Evolutionary conservation across 805 yeast species (phyloP).

Genomic region (Candida arabinofermentans): DNA sequence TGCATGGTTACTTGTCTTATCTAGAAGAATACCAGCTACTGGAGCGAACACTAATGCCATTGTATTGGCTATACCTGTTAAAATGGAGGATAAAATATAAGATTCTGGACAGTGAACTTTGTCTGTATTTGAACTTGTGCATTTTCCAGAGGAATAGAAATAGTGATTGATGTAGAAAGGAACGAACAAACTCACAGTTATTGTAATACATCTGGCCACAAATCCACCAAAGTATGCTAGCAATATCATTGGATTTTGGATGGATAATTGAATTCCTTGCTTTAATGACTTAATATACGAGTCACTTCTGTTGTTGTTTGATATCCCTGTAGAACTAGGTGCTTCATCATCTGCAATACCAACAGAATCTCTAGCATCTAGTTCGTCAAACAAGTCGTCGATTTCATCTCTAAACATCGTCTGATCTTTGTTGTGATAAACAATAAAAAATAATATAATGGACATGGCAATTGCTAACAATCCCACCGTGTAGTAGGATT

Average conservation of each 20-base stretch:
- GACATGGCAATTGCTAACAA: constrained; percentile 36
- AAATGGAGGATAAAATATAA: constrained; percentile 59
- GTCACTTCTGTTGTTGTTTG: constrained; percentile 11
- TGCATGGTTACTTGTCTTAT: constrained; percentile 32
- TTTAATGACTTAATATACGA: constrained; percentile 39
- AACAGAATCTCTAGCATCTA: constrained; percentile 27
- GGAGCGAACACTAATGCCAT: constrained; percentile 60
- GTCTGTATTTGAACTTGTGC: constrained; percentile 34
- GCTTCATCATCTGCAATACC: constrained; percentile 12
- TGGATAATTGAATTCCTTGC: constrained; percentile 46
- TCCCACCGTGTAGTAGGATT: constrained; percentile 49
- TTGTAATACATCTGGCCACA: constrained; percentile 60
- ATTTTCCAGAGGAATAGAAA: constrained; percentile 47
- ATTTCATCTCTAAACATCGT: constrained; percentile 27
- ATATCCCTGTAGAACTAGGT: constrained; percentile 8
- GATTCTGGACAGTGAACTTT: constrained; percentile 55
- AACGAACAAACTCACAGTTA: constrained; percentile 53
- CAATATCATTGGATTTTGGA: constrained; percentile 41
- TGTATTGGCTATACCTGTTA: constrained; percentile 64
- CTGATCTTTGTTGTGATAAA: constrained; percentile 42
- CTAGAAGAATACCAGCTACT: constrained; percentile 56
- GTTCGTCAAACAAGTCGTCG: constrained; percentile 31
- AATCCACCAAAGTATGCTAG: constrained; percentile 60
- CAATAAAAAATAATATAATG: constrained; percentile 34
- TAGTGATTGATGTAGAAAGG: constrained; percentile 60